These are phyloP conservation scores for Cymbidium sinense DNA, from an alignment of 106 monocot genomes.

Conservation along the genomic window DNA sequence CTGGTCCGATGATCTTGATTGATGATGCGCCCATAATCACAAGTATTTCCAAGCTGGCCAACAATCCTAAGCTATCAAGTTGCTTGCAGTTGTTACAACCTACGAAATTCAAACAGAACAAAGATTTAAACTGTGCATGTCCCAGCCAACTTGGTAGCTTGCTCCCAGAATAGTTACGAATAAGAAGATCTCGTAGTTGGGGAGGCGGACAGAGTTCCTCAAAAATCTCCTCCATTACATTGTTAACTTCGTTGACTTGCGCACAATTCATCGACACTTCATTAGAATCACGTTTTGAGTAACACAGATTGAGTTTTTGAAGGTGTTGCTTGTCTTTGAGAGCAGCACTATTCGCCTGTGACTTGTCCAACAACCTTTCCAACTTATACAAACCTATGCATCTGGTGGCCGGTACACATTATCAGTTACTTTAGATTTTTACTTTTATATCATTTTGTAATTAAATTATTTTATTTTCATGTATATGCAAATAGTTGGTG, in stretches of 20 bases:
- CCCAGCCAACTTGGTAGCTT: neutral
- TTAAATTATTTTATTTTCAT: too few species aligned
- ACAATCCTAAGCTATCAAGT: neutral
- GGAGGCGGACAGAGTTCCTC: neutral
- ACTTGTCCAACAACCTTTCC: neutral
- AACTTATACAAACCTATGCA: neutral
- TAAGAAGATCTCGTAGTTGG: neutral
- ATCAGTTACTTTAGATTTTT: too few species aligned
- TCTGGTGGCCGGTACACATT: neutral
- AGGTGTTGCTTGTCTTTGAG: neutral
- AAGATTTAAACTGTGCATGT: neutral
- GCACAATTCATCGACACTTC: too few species aligned
- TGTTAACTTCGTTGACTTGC: neutral
- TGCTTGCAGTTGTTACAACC: too few species aligned
- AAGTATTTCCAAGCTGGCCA: neutral
- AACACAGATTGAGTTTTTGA: neutral
- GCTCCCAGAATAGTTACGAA: neutral
- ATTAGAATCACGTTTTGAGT: neutral
- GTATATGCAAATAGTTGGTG: too few species aligned
- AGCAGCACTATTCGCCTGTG: neutral
- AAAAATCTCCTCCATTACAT: too few species aligned
- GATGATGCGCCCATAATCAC: neutral
- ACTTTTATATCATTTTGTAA: too few species aligned
- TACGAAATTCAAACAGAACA: too few species aligned
- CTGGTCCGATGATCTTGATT: neutral